Percentiles rank a stretch among this genome's conserved stretches.
Conservation (phyloP, 2,329 filamentous ascomycete species). For the Paraphaeosphaeria sporulosa region DNA sequence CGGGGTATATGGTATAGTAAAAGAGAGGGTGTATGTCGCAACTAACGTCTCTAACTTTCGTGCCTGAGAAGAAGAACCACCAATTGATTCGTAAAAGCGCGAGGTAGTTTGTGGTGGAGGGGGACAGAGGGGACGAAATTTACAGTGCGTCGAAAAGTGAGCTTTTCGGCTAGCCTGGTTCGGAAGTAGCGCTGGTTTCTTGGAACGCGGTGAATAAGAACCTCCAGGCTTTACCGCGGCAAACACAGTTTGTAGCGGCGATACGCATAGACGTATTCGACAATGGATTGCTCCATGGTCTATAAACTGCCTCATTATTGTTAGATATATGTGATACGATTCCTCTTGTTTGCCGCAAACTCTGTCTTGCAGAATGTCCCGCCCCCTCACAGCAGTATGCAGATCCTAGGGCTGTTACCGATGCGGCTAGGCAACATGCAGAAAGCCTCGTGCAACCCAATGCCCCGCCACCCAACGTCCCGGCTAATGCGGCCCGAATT, state of each 20-base stretch:
- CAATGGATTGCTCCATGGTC: neutral
- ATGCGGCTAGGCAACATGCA: conserved; percentile 22
- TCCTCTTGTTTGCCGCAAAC: conserved; percentile 1
- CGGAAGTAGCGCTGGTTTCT: conserved; percentile 3
- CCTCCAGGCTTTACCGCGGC: neutral
- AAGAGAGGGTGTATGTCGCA: conserved; percentile 27
- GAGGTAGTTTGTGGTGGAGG: conserved; percentile 23
- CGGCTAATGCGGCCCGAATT: conserved; percentile 9
- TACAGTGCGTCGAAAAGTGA: neutral
- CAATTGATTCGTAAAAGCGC: conserved; percentile 22
- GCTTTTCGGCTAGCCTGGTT: neutral
- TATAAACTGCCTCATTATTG: neutral
- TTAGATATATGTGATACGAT: neutral
- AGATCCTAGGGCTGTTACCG: conserved; percentile 15
- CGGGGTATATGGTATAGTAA: conserved; percentile 21
- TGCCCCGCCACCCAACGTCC: conserved; percentile 4
- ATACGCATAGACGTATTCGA: neutral
- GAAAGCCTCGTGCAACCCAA: conserved; percentile 18
- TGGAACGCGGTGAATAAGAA: conserved; percentile 10
- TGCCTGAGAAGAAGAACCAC: conserved; percentile 16
- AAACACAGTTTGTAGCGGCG: neutral
- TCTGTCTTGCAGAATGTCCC: neutral
- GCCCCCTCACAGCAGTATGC: conserved; percentile 9
- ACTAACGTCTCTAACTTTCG: conserved; percentile 21
- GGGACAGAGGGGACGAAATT: conserved; percentile 30